Evolutionary conservation across 768 basidiomycete genomes (phyloP), one percentile per base, ranked within the genome.

Genomic region (Mycena vitilis): DNA sequence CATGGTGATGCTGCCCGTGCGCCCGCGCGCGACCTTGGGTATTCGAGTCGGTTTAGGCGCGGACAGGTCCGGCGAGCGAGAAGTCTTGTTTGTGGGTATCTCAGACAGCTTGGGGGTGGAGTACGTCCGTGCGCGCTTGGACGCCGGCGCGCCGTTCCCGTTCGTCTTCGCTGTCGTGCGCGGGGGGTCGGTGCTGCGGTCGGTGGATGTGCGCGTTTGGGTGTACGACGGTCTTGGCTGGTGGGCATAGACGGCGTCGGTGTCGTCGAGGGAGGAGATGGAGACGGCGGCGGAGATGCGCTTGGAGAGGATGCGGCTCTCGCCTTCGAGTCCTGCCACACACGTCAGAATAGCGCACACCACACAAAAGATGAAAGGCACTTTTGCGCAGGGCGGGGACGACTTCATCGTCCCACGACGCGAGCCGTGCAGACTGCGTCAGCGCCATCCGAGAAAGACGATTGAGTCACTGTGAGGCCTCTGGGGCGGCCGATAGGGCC

Each of bases 281-380:
- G 93, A 93, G 34, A 91, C 84, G 66, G 90, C 87, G 42, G 71
- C 60, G 42, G 93, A 94, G 77, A 95, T 87, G 68, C 93, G 89
- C 70, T 87, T 89, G 38, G 93, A 83, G 60, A 95, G 84, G n/a
- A 88, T 88, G 44, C 89, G 86, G 74, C 93, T 94, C 81, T 95
- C 94, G 68, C 82, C 86, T 80, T 95, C 89, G 22, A 95, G 87
- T 63, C 94, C 94, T 95, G 74, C 16, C 18, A 23, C 52, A 72
- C 60, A 57, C 56, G 71, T 69, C 56, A 72, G 71, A 30, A 72
- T 48, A 67, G 15, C 12, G 48, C 22, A 51, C 22, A 56, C 22
- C 61, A 58, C 25, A 9, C 18, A 36, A 20, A 54, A 55, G 52
- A 53, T 63, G 42, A 59, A 60, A 60, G 58, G 62, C 75, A 88